Conservation (phyloP, 306 rosid species). For the Castanea crenata region DNA sequence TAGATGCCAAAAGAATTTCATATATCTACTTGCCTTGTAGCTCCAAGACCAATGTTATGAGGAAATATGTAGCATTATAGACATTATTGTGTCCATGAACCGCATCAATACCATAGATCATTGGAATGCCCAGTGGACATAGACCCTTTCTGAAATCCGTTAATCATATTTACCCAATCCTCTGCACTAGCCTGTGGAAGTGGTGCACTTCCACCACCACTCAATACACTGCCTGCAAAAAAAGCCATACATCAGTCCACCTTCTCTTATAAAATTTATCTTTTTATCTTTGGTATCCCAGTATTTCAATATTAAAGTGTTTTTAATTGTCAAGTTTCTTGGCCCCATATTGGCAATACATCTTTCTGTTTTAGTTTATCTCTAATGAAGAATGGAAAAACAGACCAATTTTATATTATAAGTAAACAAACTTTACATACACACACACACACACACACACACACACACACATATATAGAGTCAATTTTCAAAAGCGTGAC, state of each 20-base stretch:
- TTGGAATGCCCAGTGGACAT: conserved; percentile 84
- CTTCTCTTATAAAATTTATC: neutral
- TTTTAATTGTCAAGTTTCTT: neutral
- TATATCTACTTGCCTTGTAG: conserved; percentile 73
- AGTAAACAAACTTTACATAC: too few species aligned
- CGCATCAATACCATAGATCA: conserved; percentile 97
- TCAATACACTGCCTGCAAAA: conserved; percentile 83
- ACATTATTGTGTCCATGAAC: conserved; percentile 98
- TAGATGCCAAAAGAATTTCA: neutral
- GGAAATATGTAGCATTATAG: conserved; percentile 93
- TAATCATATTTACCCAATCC: conserved; percentile 93
- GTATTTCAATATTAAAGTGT: neutral
- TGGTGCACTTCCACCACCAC: conserved; percentile 94
- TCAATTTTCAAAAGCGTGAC: neutral
- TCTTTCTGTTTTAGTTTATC: neutral
- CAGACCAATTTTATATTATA: neutral
- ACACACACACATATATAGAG: neutral
- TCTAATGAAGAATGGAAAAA: neutral
- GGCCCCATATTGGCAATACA: neutral
- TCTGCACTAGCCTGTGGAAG: conserved; percentile 82
- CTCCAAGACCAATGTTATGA: conserved; percentile 93
- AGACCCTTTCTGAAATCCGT: conserved; percentile 79
- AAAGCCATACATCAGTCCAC: conserved; percentile 11
- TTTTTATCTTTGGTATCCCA: neutral
- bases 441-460: too few species aligned